These are phyloP conservation scores for Leptomonas pyrrhocoris DNA, from an alignment of 208 protist genomes.

Conservation along the genomic window DNA sequence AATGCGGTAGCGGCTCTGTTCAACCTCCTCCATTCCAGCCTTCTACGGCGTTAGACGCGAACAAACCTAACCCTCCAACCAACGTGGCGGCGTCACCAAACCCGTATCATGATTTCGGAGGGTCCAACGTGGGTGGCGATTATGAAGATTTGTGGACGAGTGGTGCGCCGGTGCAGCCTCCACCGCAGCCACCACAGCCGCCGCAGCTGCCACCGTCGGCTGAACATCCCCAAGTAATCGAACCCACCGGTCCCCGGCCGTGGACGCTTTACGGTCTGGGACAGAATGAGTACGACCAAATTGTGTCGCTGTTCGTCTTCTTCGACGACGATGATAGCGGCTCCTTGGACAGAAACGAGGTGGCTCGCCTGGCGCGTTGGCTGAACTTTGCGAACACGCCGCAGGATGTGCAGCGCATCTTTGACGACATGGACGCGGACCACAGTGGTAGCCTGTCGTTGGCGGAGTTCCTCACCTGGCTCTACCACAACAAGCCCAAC, in stretches of 20 bases:
- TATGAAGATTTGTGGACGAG: constrained; percentile 20
- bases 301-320: constrained; percentile 83
- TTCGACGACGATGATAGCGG: constrained; percentile 82
- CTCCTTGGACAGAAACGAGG: constrained; percentile 52
- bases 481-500: constrained; percentile 75
- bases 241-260: constrained; percentile 40
- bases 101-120: no score
- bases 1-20: constrained; percentile 14
- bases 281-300: constrained; percentile 84
- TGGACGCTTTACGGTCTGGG: constrained; percentile 68
- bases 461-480: constrained; percentile 78
- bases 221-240: constrained; percentile 41
- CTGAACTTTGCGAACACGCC: constrained; percentile 78
- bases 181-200: neutral
- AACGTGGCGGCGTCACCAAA: no score
- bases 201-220: constrained; percentile 6
- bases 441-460: constrained; percentile 59
- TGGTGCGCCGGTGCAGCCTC: constrained; percentile 8
- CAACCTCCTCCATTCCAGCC: constrained; percentile 8
- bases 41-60: no score
- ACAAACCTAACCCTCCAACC: no score
- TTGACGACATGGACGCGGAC: constrained; percentile 77
- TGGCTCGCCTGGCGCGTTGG: constrained; percentile 71
- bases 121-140: no score
- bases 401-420: constrained; percentile 76